Conservation (phyloP, 1,284 basidiomycete genomes). For the Ganoderma meredithae region DNA sequence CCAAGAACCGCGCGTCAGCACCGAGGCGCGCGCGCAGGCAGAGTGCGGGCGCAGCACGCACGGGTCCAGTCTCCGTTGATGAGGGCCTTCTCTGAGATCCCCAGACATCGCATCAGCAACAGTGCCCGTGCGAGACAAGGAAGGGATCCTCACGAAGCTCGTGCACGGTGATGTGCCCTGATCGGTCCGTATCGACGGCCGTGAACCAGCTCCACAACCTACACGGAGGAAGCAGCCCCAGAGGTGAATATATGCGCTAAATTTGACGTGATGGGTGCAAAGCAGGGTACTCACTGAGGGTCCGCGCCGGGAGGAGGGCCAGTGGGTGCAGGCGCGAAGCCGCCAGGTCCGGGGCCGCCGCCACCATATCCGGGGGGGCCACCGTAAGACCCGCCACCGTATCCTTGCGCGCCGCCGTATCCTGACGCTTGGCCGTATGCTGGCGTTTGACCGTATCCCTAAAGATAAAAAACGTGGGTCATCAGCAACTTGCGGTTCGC, state of each 20-base stretch:
- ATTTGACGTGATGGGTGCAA: neutral
- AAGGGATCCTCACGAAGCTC: slow-evolving; percentile 66
- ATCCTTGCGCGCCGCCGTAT: slow-evolving; percentile 38
- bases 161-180: slow-evolving; percentile 66
- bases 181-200: slow-evolving; percentile 74
- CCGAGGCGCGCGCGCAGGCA: neutral
- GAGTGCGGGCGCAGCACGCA: slow-evolving; percentile 37
- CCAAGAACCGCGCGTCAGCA: neutral
- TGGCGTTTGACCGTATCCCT: slow-evolving; percentile 37
- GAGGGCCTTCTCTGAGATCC: slow-evolving; percentile 64
- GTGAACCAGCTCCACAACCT: slow-evolving; percentile 80
- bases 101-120: neutral
- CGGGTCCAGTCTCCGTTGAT: slow-evolving; percentile 84
- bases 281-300: slow-evolving; percentile 60
- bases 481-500: neutral
- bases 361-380: slow-evolving; percentile 36
- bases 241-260: neutral
- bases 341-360: slow-evolving; percentile 44
- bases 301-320: slow-evolving; percentile 73
- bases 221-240: neutral
- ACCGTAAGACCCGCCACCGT: slow-evolving; percentile 41
- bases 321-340: slow-evolving; percentile 50
- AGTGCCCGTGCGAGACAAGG: neutral
- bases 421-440: slow-evolving; percentile 34
- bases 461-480: no score